Percentiles rank a stretch among this genome's conserved stretches.
Evolutionary conservation across 202 grass and related monocot genomes (phyloP).

Genomic region (Schoenoplectus triqueter): DNA sequence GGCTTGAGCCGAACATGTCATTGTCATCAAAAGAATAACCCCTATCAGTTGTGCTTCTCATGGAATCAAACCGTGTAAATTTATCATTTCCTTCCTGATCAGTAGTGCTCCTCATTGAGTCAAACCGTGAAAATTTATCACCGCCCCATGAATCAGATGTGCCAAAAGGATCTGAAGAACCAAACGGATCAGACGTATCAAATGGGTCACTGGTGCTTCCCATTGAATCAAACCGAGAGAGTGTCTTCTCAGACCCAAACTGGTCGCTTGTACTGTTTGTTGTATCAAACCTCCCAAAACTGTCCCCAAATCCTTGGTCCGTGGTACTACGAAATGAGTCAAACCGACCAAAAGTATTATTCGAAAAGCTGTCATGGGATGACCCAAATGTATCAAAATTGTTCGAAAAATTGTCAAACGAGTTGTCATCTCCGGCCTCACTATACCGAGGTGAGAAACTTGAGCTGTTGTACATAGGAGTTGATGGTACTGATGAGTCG

Average conservation of each 20-base stretch:
- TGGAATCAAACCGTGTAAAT: constrained; percentile 81
- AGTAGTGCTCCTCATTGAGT: constrained; percentile 66
- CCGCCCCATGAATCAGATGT: constrained; percentile 37
- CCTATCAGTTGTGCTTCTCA: constrained; percentile 62
- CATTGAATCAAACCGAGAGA: constrained; percentile 90
- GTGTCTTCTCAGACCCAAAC: constrained; percentile 49
- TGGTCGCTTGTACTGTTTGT: constrained; percentile 60
- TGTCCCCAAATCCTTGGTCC: constrained; percentile 55
- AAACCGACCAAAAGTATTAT: constrained; percentile 56
- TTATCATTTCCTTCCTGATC: constrained; percentile 47
- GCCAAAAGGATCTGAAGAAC: constrained; percentile 38
- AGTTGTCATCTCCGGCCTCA: constrained; percentile 77
- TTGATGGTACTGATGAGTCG: constrained; percentile 71
- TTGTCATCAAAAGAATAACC: constrained; percentile 74
- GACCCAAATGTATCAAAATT: constrained; percentile 63
- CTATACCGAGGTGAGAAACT: constrained; percentile 84
- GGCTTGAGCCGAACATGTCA: constrained; percentile 66
- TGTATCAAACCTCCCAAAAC: constrained; percentile 68
- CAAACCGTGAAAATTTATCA: constrained; percentile 62
- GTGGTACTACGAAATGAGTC: constrained; percentile 74
- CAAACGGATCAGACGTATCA: constrained; percentile 70
- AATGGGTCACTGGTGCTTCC: constrained; percentile 72
- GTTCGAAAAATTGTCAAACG: constrained; percentile 78
- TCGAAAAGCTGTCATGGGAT: constrained; percentile 57
- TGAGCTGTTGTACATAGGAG: constrained; percentile 74